Evolutionary conservation across 2,329 filamentous ascomycete species (phyloP).

Genomic region (Phaeoacremonium minimum): DNA sequence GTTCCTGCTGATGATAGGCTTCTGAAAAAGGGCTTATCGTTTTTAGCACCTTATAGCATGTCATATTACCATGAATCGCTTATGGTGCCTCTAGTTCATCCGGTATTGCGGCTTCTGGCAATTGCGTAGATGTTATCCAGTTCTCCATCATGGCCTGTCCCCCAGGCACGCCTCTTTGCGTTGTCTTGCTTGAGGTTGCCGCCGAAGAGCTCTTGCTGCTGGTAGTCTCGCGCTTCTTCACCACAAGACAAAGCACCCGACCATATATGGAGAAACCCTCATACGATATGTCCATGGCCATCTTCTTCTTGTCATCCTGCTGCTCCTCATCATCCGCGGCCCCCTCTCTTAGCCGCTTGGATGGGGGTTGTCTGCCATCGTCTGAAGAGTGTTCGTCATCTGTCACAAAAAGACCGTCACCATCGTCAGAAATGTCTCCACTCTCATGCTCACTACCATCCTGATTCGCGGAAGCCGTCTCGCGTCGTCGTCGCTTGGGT

Average conservation of each 20-base stretch:
- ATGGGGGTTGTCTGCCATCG: constrained; percentile 33
- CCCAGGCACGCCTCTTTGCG: constrained; percentile 26
- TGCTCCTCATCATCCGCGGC: constrained; percentile 21
- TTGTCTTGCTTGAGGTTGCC: constrained; percentile 18
- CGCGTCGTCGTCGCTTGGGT: constrained; percentile 22
- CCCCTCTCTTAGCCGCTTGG: constrained; percentile 39
- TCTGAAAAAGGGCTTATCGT: constrained; percentile 1
- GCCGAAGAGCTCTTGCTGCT: constrained; percentile 19
- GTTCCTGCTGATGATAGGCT: constrained; percentile 9
- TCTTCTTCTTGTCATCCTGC: constrained; percentile 82
- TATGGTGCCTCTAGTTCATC: constrained; percentile 15
- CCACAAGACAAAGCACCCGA: constrained; percentile 83
- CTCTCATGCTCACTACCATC: constrained; percentile 27
- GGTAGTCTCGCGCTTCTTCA: constrained; percentile 59
- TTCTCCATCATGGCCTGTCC: constrained; percentile 76
- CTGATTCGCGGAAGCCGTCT: constrained; percentile 21
- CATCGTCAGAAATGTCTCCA: constrained; percentile 14
- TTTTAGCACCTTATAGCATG: too few relatives aligned
- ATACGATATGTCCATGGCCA: constrained; percentile 80
- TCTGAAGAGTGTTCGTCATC: constrained; percentile 21
- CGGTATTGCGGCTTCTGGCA: constrained; percentile 36
- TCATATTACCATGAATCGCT: background rate
- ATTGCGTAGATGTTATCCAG: constrained; percentile 78
- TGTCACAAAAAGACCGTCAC: constrained; percentile 15
- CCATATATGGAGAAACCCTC: constrained; percentile 96